Base-by-base conservation (phyloP, 306 rosid species). In the Fragaria nilgerrensis region DNA sequence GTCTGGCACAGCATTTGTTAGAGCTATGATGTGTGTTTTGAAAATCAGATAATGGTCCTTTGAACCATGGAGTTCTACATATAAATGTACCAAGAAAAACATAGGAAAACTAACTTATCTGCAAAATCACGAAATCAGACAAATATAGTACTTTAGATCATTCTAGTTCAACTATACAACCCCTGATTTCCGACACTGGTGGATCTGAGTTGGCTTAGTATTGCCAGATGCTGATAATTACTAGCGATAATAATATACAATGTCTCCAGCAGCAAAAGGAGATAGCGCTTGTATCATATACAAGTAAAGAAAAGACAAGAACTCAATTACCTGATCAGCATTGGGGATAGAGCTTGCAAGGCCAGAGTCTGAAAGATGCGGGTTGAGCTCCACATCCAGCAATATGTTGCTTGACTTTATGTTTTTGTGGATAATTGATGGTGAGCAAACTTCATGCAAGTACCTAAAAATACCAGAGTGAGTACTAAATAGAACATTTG, bases 371-470 rank as follows among this genome's bases (percentile, higher is more conserved):
- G 98, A 92, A 70, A 96, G 89, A 82, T 96, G 99, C 53, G 99
- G 99, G 81, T 96, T 92, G 50, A 96, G 81, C 80, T 96, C 99
- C 23, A 81, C 78, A 87, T 91, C 99, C 77, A 96, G 88, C 62
- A 92, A 84, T 83, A 96, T 92, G 84, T 96, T 96, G 80, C 92
- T 85, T 48, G 99, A 87, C 85, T 92, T 92, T 16, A 96, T 90
- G 79, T 92, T 87, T 83, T 89, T 92, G 80, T 96, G 99, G 74
- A 96, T 87, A 80, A 96, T 79, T 45, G 99, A 89, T 58, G 99
- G 99, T n/a, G 96, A 89, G 87, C 98, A 92, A 80, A 88, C 96
- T 88, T 96, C 99, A 73, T 96, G 99, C 7, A 96, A 84, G 84
- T 96, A 96, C 96, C 99, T 95, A 81, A 73, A 68, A 82, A 73